Conservation (phyloP, 768 basidiomycete species). For the Candolleomyces eurysporus region DNA sequence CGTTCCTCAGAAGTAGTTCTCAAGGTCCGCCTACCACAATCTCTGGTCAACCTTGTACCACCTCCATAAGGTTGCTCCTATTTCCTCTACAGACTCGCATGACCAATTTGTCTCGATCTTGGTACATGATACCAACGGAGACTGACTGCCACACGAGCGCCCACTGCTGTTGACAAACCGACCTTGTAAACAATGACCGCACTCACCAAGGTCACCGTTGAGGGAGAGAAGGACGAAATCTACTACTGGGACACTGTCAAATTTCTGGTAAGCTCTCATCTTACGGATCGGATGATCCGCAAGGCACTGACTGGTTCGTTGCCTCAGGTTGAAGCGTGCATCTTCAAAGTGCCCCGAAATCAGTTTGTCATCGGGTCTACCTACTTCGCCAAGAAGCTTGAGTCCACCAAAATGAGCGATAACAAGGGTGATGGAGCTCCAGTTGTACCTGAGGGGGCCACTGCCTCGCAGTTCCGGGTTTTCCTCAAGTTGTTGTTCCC, state of each 20-base stretch:
- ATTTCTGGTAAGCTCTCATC: not conserved
- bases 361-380: not conserved
- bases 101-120: too few species aligned
- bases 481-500: not conserved
- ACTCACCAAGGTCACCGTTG: too few species aligned
- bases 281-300: too few species aligned
- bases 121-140: too few species aligned
- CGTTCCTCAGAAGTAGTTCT: too few species aligned
- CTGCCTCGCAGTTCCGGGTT: not conserved
- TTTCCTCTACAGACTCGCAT: too few species aligned
- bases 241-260: not conserved
- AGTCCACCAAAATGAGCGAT: not conserved
- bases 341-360: conserved; percentile 2
- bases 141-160: too few species aligned
- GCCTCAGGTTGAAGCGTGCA: not conserved
- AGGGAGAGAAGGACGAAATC: too few species aligned
- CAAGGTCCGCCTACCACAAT: too few species aligned
- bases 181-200: too few species aligned
- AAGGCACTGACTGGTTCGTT: not conserved
- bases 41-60: too few species aligned
- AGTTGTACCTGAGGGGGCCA: not conserved
- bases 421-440: not conserved
- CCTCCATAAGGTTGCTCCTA: too few species aligned
- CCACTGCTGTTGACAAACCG: not conserved
- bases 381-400: not conserved